Percentiles rank a stretch among this genome's conserved stretches.
phyloP scores from a whole-genome alignment of 2,329 filamentous ascomycete genomes.

The Beauveria australis region DNA sequence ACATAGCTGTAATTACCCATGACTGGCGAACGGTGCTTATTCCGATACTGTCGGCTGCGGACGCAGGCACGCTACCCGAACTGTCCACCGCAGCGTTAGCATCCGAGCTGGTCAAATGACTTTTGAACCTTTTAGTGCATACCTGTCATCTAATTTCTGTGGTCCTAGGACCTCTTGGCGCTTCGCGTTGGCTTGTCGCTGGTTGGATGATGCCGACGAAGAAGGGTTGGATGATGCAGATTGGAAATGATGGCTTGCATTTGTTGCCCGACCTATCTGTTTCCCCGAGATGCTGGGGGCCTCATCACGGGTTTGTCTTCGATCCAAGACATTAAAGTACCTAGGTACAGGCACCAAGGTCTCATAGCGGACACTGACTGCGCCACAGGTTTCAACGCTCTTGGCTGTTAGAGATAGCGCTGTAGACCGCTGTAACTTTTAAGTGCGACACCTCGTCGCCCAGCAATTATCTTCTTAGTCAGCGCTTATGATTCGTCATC shows the following conservation, averaged over 20 bases:
- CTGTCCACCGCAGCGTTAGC: not conserved
- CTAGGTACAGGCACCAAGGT: not conserved
- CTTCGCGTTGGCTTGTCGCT: not conserved
- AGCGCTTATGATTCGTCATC: too few species aligned
- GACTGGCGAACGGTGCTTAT: not conserved
- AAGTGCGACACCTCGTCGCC: too few species aligned
- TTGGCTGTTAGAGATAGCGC: not conserved
- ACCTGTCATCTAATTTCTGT: not conserved
- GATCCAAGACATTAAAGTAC: not conserved
- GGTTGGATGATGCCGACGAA: not conserved
- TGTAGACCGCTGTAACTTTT: not conserved
- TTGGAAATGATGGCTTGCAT: too few species aligned
- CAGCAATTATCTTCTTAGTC: too few species aligned
- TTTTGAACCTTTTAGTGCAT: too few species aligned
- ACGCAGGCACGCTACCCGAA: not conserved
- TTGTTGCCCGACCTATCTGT: too few species aligned
- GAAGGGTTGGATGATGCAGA: not conserved
- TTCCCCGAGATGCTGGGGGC: too few species aligned
- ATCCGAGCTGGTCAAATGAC: too few species aligned
- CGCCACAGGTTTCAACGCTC: not conserved
- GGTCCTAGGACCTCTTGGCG: not conserved
- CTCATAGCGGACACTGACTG: not conserved
- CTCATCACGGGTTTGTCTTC: not conserved
- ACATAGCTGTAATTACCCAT: not conserved
- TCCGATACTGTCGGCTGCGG: not conserved